Conservation (phyloP, 768 basidiomycete genomes). For the Clitopilus passeckerianus region DNA sequence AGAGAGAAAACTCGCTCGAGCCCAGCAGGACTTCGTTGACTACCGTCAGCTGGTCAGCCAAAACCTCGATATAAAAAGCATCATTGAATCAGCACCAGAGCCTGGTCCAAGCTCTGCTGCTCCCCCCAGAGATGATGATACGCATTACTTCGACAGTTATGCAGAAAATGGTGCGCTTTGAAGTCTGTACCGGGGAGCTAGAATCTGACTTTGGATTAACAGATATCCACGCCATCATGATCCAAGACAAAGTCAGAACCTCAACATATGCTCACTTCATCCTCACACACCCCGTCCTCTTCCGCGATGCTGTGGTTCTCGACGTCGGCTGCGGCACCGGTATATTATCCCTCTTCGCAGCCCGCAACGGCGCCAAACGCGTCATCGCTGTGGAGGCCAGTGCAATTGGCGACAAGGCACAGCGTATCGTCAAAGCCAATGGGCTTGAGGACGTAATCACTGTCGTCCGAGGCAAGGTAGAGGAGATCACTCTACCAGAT, state of each 20-base stretch:
- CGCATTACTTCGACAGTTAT: slow-evolving; percentile 92
- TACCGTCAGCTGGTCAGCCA: slow-evolving; percentile 55
- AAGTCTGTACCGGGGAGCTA: neutral
- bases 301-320: slow-evolving; percentile 82
- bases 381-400: slow-evolving; percentile 94
- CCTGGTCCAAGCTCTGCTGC: slow-evolving; percentile 15
- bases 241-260: slow-evolving; percentile 91
- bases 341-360: slow-evolving; percentile 87
- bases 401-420: slow-evolving; percentile 71
- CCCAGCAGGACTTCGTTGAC: slow-evolving; percentile 57
- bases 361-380: slow-evolving; percentile 81
- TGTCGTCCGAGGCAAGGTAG: slow-evolving; percentile 88
- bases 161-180: slow-evolving; percentile 69
- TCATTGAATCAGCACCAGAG: slow-evolving; percentile 39
- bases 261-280: slow-evolving; percentile 92
- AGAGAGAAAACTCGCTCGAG: slow-evolving; percentile 54
- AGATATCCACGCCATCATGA: slow-evolving; percentile 98
- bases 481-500: slow-evolving; percentile 77
- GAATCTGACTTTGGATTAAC: neutral
- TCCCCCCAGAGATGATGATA: slow-evolving; percentile 74
- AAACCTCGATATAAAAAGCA: slow-evolving; percentile 40
- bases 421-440: slow-evolving; percentile 75
- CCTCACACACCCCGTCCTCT: slow-evolving; percentile 72
- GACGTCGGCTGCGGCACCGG: slow-evolving; percentile 98
- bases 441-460: slow-evolving; percentile 69